These are phyloP conservation scores for Letharia lupina DNA, from an alignment of 495 filamentous ascomycete species.

Conservation along the genomic window DNA sequence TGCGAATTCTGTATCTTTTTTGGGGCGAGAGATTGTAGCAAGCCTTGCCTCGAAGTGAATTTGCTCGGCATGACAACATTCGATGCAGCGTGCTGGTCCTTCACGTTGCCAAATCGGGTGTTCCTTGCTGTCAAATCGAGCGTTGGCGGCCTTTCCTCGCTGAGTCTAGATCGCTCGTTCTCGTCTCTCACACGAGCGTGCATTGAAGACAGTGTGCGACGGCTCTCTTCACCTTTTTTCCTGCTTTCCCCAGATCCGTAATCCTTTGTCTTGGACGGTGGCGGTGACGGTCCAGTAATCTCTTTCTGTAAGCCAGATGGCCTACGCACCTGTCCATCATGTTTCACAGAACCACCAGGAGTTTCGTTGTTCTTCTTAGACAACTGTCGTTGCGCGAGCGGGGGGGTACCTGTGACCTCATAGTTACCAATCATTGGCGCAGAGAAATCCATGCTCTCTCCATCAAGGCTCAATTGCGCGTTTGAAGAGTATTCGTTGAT, in stretches of 20 bases:
- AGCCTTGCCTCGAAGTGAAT: slow-evolving; percentile 20
- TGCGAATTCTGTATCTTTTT: slow-evolving; percentile 13
- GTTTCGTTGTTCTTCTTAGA: slow-evolving; percentile 22
- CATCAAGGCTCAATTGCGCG: slow-evolving; percentile 15
- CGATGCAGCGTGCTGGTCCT: slow-evolving; percentile 10
- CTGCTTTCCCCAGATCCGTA: slow-evolving; percentile 26
- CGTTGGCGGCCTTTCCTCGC: slow-evolving; percentile 45
- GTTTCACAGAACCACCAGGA: slow-evolving; percentile 34
- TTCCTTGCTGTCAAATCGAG: slow-evolving; percentile 39
- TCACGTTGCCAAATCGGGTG: slow-evolving; percentile 47
- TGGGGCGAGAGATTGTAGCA: slow-evolving; percentile 9
- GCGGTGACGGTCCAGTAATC: slow-evolving; percentile 35
- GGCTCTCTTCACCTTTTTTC: slow-evolving; percentile 19
- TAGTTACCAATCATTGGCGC: slow-evolving; percentile 41
- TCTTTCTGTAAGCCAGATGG: slow-evolving; percentile 39
- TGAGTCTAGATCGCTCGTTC: slow-evolving; percentile 47
- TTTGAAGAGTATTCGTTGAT: slow-evolving; percentile 19
- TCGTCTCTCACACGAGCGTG: slow-evolving; percentile 48
- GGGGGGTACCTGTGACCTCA: slow-evolving; percentile 36
- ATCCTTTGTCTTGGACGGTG: slow-evolving; percentile 24
- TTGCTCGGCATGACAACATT: slow-evolving; percentile 19
- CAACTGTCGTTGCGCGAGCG: slow-evolving; percentile 21
- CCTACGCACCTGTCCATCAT: slow-evolving; percentile 15
- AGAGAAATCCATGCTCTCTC: slow-evolving; percentile 41
- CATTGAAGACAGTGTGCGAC: slow-evolving; percentile 27